These are phyloP conservation scores for Barnettozyma populi DNA, from an alignment of 805 yeast species.

Conservation along the genomic window DNA sequence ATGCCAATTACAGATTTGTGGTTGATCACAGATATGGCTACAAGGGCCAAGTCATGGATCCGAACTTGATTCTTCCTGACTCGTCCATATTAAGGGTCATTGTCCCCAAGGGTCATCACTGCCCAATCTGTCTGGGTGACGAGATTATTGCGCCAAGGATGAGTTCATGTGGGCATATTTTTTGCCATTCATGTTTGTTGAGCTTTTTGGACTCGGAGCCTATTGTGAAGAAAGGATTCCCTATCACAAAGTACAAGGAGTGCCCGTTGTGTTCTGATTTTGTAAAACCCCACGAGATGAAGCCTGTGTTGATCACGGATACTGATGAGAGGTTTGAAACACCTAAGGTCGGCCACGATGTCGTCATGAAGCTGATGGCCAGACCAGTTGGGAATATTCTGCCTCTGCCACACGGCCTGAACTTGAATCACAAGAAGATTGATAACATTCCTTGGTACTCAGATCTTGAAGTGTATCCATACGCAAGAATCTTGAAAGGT, in stretches of 20 bases:
- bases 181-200: conserved; percentile 78
- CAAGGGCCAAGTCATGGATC: conserved; percentile 57
- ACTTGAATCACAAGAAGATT: conserved; percentile 30
- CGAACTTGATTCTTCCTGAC: conserved; percentile 66
- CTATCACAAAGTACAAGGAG: conserved; percentile 49
- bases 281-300: conserved; percentile 48
- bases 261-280: conserved; percentile 78
- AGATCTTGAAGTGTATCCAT: conserved; percentile 37
- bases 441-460: conserved; percentile 54
- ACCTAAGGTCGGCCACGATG: conserved; percentile 53
- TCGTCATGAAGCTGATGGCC: conserved; percentile 61
- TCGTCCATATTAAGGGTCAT: conserved; percentile 62
- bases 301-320: conserved; percentile 53
- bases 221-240: conserved; percentile 30
- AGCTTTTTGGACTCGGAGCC: conserved; percentile 56
- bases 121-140: conserved; percentile 89
- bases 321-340: conserved; percentile 50
- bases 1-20: conserved; percentile 78
- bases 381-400: conserved; percentile 38
- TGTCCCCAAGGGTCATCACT: conserved; percentile 69
- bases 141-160: conserved; percentile 89
- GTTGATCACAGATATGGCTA: conserved; percentile 61
- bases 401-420: conserved; percentile 45
- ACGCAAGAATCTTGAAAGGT: conserved; percentile 68
- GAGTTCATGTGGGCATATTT: conserved; percentile 91